Base-by-base conservation (phyloP, 2,329 filamentous ascomycete genomes). In the Penicillium sp. region DNA sequence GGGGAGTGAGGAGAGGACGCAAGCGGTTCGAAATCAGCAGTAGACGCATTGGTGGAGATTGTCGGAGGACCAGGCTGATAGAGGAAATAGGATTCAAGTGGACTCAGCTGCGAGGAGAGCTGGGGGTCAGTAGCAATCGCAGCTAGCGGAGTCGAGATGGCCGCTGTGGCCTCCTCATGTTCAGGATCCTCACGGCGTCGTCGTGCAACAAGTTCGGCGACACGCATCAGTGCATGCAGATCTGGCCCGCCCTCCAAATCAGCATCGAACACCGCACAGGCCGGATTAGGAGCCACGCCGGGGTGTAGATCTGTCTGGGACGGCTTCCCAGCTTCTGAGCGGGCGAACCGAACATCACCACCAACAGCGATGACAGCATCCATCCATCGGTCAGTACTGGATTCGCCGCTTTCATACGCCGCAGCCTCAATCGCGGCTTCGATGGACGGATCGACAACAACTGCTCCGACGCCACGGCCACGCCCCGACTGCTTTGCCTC, bases 181-280 rank as follows among this genome's bases (percentile, higher is more conserved):
- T 39, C 22, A 9, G 63, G 57, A 6, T 70, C 69, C 27, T 66
- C 67, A 5, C 77, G 69, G 14, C 78, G 74, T 57, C 73, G 73
- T 26, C 71, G 70, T 16, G 77, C 74, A 26, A 80, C 67, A 51
- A 80, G 69, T 10, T 76, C 75, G 11, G 76, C 68, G 9, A 66
- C 75, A 21, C 77, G 74, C 77, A 80, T 79, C 48, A 79, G 59
- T 2, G 78, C 76, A 58, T 80, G 78, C n/a, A 75, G 67, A 50
- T 79, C 76, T 2, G 77, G 77, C 2, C 76, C 73, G 13, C 77
- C 76, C 56, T 79, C 76, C 3, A 68, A 43, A 49, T 77, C 73
- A 0, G 71, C 53, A n/a, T 73, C 56, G 48, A 72, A 73, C 8
- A 39, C 60, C 6, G 60, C 39, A 43, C 52, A 59, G 0, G 59